Conservation (phyloP, 352 stramenopile genomes). For the Globisporangium cederbergense region DNA sequence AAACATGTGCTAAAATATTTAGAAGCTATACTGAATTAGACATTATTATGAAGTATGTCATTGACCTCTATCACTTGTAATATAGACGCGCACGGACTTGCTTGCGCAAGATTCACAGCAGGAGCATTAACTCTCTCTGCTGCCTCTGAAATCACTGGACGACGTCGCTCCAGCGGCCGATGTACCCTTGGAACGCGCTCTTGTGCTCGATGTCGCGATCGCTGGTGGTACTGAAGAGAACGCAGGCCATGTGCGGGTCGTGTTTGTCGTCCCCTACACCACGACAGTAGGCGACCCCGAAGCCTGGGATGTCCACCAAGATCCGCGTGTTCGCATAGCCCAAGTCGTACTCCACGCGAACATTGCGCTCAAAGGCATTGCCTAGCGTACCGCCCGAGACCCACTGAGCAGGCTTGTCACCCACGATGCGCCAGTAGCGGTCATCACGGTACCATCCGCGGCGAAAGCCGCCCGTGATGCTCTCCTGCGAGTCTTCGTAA, state of each 20-base stretch:
- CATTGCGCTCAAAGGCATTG: neutral
- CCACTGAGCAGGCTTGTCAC: neutral
- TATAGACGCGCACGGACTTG: no score
- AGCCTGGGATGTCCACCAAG: slow-evolving; percentile 7
- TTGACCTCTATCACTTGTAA: no score
- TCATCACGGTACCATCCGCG: slow-evolving; percentile 9
- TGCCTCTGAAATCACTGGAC: neutral
- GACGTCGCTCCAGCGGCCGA: slow-evolving; percentile 4
- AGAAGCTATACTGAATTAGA: no score
- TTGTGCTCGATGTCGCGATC: neutral
- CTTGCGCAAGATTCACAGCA: no score
- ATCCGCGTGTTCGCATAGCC: neutral
- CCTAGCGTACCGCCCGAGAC: neutral
- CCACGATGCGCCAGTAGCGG: slow-evolving; percentile 6
- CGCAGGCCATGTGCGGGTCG: slow-evolving; percentile 5
- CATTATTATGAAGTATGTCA: no score
- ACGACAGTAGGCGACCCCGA: slow-evolving; percentile 5
- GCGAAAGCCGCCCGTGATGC: neutral
- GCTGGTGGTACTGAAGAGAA: neutral
- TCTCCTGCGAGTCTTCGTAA: slow-evolving; percentile 1
- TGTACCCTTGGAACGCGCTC: neutral
- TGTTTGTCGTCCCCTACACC: neutral
- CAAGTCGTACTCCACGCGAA: neutral
- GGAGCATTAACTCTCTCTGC: neutral
- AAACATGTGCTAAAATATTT: no score